These are phyloP conservation scores for Pythium apleroticum DNA, from an alignment of 352 stramenopile species.

Conservation along the genomic window DNA sequence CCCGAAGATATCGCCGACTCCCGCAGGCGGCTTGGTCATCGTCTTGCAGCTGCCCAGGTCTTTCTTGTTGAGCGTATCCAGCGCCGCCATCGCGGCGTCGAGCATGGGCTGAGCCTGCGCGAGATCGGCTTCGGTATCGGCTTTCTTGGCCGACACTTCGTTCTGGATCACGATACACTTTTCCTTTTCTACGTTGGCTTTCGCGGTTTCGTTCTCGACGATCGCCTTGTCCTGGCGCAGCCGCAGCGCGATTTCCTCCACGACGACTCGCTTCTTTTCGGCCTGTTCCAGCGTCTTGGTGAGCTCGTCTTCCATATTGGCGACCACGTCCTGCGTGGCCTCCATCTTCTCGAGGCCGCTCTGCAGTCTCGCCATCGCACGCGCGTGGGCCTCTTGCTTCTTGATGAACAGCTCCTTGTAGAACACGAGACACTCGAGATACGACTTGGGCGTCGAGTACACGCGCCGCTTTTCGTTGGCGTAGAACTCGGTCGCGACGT, in stretches of 20 bases:
- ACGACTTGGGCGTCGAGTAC: slow-evolving; percentile 94
- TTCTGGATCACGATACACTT: slow-evolving; percentile 91
- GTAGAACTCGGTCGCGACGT: slow-evolving; percentile 78
- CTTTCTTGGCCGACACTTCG: slow-evolving; percentile 91
- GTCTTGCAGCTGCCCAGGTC: slow-evolving; percentile 91
- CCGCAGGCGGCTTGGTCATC: slow-evolving; percentile 88
- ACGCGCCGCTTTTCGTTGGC: slow-evolving; percentile 78
- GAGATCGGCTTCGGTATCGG: slow-evolving; percentile 75
- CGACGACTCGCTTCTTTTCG: slow-evolving; percentile 91
- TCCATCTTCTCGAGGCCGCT: slow-evolving; percentile 91
- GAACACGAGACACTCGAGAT: slow-evolving; percentile 90
- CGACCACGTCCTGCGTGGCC: slow-evolving; percentile 86
- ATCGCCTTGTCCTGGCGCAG: slow-evolving; percentile 91
- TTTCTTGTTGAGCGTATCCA: slow-evolving; percentile 91
- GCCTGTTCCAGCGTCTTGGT: slow-evolving; percentile 89
- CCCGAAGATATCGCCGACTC: slow-evolving; percentile 87
- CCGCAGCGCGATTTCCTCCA: slow-evolving; percentile 91
- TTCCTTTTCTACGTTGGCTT: slow-evolving; percentile 88
- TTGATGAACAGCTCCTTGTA: slow-evolving; percentile 78
- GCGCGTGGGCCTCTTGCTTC: slow-evolving; percentile 56
- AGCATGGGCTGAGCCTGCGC: slow-evolving; percentile 79
- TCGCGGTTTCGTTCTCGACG: slow-evolving; percentile 91
- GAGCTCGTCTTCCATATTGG: slow-evolving; percentile 92
- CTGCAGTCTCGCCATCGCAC: slow-evolving; percentile 80
- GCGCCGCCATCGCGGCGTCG: slow-evolving; percentile 83